These are phyloP conservation scores for Plasmodium ovale DNA, from an alignment of 169 alveolate species.

Conservation along the genomic window DNA sequence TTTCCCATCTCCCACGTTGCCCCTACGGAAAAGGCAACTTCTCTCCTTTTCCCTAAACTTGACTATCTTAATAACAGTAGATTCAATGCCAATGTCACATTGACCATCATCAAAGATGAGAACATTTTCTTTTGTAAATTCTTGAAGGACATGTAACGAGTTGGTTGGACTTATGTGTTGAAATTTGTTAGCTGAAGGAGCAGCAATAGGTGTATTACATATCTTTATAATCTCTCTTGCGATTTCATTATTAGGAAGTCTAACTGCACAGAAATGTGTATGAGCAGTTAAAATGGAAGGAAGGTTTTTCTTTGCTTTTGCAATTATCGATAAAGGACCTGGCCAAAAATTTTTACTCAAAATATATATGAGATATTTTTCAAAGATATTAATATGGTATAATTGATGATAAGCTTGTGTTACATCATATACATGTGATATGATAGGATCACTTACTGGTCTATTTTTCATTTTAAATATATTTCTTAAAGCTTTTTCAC, in stretches of 20 bases:
- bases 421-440: constrained; percentile 92
- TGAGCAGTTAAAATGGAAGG: constrained; percentile 91
- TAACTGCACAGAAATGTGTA: constrained; percentile 90
- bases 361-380: constrained; percentile 79
- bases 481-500: constrained; percentile 88
- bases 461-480: constrained; percentile 94
- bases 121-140: constrained; percentile 91
- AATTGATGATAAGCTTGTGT: constrained; percentile 87
- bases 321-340: constrained; percentile 95
- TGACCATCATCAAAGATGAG: constrained; percentile 93
- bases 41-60: background rate
- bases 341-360: constrained; percentile 93
- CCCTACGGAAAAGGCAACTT: too few species aligned
- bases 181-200: constrained; percentile 97
- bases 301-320: constrained; percentile 86
- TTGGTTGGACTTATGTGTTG: constrained; percentile 97
- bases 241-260: constrained; percentile 92
- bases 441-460: constrained; percentile 96
- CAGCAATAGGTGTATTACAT: constrained; percentile 93
- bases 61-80: constrained; percentile 94
- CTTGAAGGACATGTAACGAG: constrained; percentile 94
- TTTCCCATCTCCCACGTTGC: background rate
- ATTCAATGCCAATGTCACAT: constrained; percentile 94
- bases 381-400: constrained; percentile 83
- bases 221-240: constrained; percentile 88